These are phyloP conservation scores for Claviceps arundinis DNA, from an alignment of 2,329 filamentous ascomycete species.

Conservation along the genomic window DNA sequence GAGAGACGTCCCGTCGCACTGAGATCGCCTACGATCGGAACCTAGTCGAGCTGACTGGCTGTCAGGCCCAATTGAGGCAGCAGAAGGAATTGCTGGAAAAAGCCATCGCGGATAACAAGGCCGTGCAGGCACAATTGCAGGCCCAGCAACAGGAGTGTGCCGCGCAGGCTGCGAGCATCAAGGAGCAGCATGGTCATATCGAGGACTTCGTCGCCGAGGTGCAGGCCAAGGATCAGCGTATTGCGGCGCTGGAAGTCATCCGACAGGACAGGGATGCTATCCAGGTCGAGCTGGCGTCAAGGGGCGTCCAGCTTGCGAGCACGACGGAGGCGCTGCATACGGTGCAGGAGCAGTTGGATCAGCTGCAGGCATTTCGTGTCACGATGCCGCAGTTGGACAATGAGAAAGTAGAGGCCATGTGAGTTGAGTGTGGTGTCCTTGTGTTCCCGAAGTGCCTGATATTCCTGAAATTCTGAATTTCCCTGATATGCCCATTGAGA, in stretches of 20 bases:
- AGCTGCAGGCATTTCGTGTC: background rate
- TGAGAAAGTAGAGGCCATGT: background rate
- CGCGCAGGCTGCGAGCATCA: background rate
- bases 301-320: background rate
- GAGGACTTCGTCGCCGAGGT: background rate
- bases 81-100: background rate
- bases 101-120: background rate
- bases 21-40: background rate
- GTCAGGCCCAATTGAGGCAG: background rate
- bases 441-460: too few relatives aligned
- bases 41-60: background rate
- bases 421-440: background rate
- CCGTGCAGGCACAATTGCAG: background rate
- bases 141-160: background rate
- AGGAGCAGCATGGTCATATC: background rate
- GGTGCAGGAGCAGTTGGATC: background rate
- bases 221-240: background rate
- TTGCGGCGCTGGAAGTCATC: background rate
- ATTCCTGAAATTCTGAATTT: too few relatives aligned
- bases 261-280: background rate
- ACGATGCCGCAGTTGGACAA: background rate
- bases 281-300: background rate
- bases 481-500: too few relatives aligned
- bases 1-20: background rate
- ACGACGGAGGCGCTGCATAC: background rate